Percentiles rank a stretch among this genome's conserved stretches.
phyloP scores from a whole-genome alignment of 176 grass and related monocot species.

The Puccinellia tenuiflora region DNA sequence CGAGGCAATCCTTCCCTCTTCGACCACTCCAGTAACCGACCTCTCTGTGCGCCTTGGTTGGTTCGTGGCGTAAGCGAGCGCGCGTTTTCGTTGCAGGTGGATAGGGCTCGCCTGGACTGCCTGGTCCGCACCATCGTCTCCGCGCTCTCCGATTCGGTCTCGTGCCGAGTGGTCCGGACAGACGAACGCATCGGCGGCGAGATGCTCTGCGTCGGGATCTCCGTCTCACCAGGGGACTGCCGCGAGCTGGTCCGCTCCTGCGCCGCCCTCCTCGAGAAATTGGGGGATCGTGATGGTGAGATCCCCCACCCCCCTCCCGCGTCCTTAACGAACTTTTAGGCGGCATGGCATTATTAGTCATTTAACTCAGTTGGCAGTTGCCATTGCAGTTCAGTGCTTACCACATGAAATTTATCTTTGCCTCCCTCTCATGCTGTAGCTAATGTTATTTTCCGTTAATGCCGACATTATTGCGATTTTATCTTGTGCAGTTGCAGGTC shows the following conservation, averaged over 20 bases:
- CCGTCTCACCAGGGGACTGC: conserved; percentile 40
- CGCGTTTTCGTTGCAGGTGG: conserved; percentile 35
- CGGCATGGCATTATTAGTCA: not conserved
- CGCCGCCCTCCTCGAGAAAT: conserved; percentile 36
- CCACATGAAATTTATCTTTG: not conserved
- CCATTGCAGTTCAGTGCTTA: not conserved
- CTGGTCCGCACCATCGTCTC: conserved; percentile 49
- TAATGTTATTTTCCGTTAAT: not conserved
- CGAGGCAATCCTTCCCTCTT: conserved; percentile 7
- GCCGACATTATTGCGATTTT: conserved; percentile 12
- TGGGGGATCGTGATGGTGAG: conserved; percentile 43
- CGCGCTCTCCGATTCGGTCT: conserved; percentile 45
- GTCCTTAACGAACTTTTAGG: not conserved
- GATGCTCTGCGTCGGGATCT: conserved; percentile 49
- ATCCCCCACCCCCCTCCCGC: not conserved
- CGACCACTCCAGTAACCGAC: not conserved
- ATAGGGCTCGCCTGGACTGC: conserved; percentile 38
- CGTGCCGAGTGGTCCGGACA: conserved; percentile 35
- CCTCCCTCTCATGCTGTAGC: not conserved
- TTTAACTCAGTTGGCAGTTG: not conserved
- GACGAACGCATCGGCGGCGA: not conserved
- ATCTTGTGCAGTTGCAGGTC: conserved; percentile 22
- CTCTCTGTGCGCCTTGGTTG: not conserved
- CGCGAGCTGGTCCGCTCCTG: conserved; percentile 46
- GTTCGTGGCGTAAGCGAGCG: not conserved